phyloP scores from a whole-genome alignment of 352 stramenopile species.

The Phytophthora crassamura region DNA sequence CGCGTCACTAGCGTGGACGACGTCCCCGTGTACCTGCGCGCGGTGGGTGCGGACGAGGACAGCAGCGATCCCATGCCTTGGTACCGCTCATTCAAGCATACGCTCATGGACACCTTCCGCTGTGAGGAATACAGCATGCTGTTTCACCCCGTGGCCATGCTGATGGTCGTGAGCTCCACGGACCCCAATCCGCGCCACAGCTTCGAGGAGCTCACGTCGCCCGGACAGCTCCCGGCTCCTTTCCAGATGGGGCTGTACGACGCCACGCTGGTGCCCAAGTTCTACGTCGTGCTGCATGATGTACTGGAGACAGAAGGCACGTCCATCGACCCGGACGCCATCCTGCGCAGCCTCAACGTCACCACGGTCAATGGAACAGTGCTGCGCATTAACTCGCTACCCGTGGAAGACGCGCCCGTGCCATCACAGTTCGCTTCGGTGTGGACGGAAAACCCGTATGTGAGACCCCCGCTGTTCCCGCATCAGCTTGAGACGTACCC shows the following conservation, averaged over 20 bases:
- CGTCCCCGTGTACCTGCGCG: conserved; percentile 69
- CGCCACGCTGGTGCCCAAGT: conserved; percentile 74
- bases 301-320: conserved; percentile 76
- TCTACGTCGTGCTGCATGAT: conserved; percentile 92
- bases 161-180: conserved; percentile 84
- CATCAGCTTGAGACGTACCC: conserved; percentile 42
- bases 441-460: conserved; percentile 70
- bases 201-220: conserved; percentile 69
- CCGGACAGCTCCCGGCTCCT: conserved; percentile 54
- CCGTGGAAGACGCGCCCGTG: conserved; percentile 36
- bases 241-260: conserved; percentile 87
- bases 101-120: conserved; percentile 83
- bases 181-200: conserved; percentile 79
- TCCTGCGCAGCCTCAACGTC: conserved; percentile 77
- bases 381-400: conserved; percentile 73
- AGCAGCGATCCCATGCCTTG: conserved; percentile 68
- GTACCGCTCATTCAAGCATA: conserved; percentile 81
- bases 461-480: conserved; percentile 60
- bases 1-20: conserved; percentile 63
- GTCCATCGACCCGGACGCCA: conserved; percentile 79
- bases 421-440: conserved; percentile 38
- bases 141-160: conserved; percentile 72
- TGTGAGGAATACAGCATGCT: conserved; percentile 85
- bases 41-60: conserved; percentile 53
- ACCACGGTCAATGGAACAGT: conserved; percentile 54